Base-by-base conservation (phyloP, 352 stramenopile genomes). In the Globisporangium spiculum region DNA sequence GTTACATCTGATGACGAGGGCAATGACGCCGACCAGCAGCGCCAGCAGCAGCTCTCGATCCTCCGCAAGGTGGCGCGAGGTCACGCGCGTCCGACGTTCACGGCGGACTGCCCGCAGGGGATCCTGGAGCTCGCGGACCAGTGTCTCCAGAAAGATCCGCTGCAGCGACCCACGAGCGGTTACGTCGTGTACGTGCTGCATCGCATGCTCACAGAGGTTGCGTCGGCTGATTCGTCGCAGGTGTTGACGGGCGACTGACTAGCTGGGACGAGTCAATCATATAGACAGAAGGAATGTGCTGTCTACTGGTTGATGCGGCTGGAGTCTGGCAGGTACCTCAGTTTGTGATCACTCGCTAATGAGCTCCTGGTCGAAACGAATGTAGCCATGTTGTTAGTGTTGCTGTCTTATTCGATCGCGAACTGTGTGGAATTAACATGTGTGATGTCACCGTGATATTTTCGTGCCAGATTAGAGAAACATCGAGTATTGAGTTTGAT, bases 71-170 rank as follows among this genome's bases (percentile, higher is more conserved):
- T 56, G 24, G 50, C 50, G 8, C n/a, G 10, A 7, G 50, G 50
- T 16, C 50, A 32, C 9, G 50, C 27, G 22, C 50, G 22, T 14
- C 27, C 55, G 26, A 9, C 34, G 16, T 60, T 60, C 55, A 44
- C 16, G 44, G 2, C 24, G 2, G 55, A 60, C 5, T 60, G 26
- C 20, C 55, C 55, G 9, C 34, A 60, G 8, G 55, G 16, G 55
- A 60, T 60, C 55, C 50, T 56, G 50, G 50, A 32, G 10, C 50
- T 56, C 9, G 50, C 50, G 2, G 50, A n/a, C 50, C 8, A 32
- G 50, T 56, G 50, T 56, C 50, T 56, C 22, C 50, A 56, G 50
- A 56, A 26, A 14, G 50, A 56, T 32, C 50, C 50, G 22, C 50
- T 20, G 22, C 8, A 56, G 9, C 50, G 22, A 1, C 50, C 50